Conservation (phyloP, 306 rosid species). For the Acacia confusa region DNA sequence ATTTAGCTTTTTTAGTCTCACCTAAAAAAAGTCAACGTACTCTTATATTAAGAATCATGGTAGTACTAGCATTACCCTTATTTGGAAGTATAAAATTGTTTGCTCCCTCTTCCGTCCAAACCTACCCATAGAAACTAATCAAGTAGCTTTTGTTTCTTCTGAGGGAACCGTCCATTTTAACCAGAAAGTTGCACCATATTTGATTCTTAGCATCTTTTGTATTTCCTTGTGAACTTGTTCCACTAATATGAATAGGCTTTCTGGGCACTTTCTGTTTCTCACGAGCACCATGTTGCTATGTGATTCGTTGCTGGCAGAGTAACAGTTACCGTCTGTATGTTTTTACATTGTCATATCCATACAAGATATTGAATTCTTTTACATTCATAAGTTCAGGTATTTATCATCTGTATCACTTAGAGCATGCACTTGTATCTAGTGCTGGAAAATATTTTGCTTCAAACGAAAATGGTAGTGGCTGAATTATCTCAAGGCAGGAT, state of each 20-base stretch:
- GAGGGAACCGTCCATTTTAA: too few relatives aligned
- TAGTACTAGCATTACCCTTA: too few relatives aligned
- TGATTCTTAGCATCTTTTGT: background rate
- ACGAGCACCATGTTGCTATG: background rate
- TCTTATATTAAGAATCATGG: too few relatives aligned
- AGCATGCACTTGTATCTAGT: background rate
- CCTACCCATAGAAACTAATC: background rate
- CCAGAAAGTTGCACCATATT: background rate
- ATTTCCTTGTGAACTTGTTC: background rate
- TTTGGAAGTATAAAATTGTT: too few relatives aligned
- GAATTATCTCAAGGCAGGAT: too few relatives aligned
- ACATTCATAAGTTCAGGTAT: background rate
- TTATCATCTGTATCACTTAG: background rate
- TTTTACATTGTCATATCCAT: background rate
- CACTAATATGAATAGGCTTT: background rate
- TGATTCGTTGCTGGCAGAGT: background rate
- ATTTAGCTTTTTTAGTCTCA: too few relatives aligned
- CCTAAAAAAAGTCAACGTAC: too few relatives aligned
- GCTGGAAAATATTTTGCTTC: background rate
- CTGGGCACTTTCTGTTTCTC: background rate
- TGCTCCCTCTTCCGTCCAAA: background rate
- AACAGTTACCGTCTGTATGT: background rate
- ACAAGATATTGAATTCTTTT: background rate
- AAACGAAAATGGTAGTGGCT: background rate
- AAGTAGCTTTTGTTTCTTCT: background rate